Conservation (phyloP, 345 rosid species). For the Bruguiera sexangula region DNA sequence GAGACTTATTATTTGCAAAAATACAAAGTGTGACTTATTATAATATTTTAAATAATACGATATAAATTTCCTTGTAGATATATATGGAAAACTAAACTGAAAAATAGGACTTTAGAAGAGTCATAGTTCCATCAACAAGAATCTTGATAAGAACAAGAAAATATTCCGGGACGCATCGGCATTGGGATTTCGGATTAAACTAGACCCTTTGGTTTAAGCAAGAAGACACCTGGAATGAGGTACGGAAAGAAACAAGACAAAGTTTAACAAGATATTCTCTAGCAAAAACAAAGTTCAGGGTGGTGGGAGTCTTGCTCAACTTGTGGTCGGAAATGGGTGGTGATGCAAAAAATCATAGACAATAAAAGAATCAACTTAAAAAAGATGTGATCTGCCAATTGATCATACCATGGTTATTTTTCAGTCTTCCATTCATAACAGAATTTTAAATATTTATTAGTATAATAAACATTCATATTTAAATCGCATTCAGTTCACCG, state of each 20-base stretch:
- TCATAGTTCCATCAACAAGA: conserved; percentile 4
- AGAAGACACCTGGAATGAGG: not conserved
- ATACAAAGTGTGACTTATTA: too few species aligned
- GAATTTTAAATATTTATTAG: not conserved
- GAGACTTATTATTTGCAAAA: too few species aligned
- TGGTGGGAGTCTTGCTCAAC: not conserved
- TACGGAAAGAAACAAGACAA: not conserved
- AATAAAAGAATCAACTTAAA: not conserved
- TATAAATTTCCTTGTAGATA: not conserved
- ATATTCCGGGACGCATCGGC: conserved; percentile 19
- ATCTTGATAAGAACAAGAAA: conserved; percentile 30
- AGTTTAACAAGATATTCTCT: conserved; percentile 3
- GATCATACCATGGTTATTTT: too few species aligned
- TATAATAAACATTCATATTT: too few species aligned
- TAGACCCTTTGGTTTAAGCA: not conserved
- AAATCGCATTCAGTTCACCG: too few species aligned
- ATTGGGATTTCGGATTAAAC: conserved; percentile 2
- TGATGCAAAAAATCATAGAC: not conserved
- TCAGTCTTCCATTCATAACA: too few species aligned
- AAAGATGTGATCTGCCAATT: too few species aligned
- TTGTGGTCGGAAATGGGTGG: conserved; percentile 23
- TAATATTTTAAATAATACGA: too few species aligned
- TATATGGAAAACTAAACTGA: not conserved
- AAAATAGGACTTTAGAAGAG: not conserved
- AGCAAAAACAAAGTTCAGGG: conserved; percentile 6